A percentile compares a stretch with the other conserved stretches of the same genome.
Evolutionary conservation across 2,329 filamentous ascomycete species (phyloP).

Genomic region (Microcyclospora tardicrescens): DNA sequence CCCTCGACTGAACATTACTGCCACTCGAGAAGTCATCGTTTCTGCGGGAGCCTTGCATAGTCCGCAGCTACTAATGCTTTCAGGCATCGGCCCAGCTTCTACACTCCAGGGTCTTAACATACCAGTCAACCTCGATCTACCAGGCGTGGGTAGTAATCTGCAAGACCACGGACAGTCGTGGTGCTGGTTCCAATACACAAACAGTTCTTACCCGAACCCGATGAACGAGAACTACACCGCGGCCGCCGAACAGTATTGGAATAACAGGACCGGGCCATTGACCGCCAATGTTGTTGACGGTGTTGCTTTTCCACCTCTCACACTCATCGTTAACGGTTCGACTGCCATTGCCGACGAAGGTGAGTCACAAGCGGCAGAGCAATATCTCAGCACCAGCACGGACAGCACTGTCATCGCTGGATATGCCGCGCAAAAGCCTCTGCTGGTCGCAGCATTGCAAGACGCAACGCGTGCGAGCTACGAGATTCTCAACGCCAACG

Average conservation of each 20-base stretch:
- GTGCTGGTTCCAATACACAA: conserved; percentile 14
- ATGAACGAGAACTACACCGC: conserved; percentile 14
- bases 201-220: conserved; percentile 8
- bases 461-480: conserved; percentile 14
- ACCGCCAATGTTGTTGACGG: conserved; percentile 16
- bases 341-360: conserved; percentile 9
- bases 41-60: conserved; percentile 19
- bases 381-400: conserved; percentile 9
- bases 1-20: conserved; percentile 11
- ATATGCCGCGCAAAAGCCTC: conserved; percentile 12
- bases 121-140: conserved; percentile 40
- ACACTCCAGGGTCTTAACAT: conserved; percentile 38
- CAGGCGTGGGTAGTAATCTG: conserved; percentile 52
- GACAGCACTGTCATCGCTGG: conserved; percentile 14
- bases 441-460: conserved; percentile 13
- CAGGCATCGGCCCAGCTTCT: conserved; percentile 44
- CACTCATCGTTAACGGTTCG: conserved; percentile 9
- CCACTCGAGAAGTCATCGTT: conserved; percentile 18
- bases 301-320: conserved; percentile 18
- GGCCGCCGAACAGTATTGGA: conserved; percentile 13
- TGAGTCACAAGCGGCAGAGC: conserved; percentile 8
- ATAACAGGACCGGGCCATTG: conserved; percentile 17
- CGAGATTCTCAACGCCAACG: conserved; percentile 21
- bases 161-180: conserved; percentile 39
- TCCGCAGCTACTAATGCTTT: conserved; percentile 21